Conservation (phyloP, 2,329 filamentous ascomycete genomes). For the Fusarium tjaetaba region DNA sequence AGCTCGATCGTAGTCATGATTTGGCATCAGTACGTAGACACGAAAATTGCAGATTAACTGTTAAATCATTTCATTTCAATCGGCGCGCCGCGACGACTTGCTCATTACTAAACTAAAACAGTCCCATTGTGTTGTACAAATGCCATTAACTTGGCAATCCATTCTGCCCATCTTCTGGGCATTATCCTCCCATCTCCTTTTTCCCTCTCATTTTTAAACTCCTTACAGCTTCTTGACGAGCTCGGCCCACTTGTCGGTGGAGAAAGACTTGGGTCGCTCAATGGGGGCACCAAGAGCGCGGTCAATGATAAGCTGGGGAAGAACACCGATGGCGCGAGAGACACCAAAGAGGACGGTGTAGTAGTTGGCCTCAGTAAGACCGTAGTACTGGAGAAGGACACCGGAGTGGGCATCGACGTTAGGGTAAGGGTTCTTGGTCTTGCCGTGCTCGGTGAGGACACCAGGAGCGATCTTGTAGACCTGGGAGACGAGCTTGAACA, state of each 20-base stretch:
- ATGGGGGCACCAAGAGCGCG: constrained; percentile 96
- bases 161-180: constrained; percentile 32
- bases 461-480: constrained; percentile 99
- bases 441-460: constrained; percentile 98
- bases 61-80: constrained; percentile 42
- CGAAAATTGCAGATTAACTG: constrained; percentile 23
- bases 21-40: background rate
- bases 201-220: constrained; percentile 22
- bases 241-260: constrained; percentile 95
- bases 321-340: constrained; percentile 95
- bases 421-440: constrained; percentile 99
- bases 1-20: background rate
- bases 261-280: constrained; percentile 99
- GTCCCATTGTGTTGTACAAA: constrained; percentile 45
- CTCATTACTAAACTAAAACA: constrained; percentile 45
- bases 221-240: constrained; percentile 89
- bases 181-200: constrained; percentile 30
- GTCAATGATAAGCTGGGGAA: constrained; percentile 99
- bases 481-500: constrained; percentile 99
- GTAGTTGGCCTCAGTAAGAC: constrained; percentile 98
- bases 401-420: constrained; percentile 99
- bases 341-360: constrained; percentile 99
- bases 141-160: constrained; percentile 37
- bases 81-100: constrained; percentile 38
- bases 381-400: constrained; percentile 99